Evolutionary conservation across 140 eudicot species (phyloP), one percentile per base, ranked within the genome.

Genomic region (Ambrosia hybrid): DNA sequence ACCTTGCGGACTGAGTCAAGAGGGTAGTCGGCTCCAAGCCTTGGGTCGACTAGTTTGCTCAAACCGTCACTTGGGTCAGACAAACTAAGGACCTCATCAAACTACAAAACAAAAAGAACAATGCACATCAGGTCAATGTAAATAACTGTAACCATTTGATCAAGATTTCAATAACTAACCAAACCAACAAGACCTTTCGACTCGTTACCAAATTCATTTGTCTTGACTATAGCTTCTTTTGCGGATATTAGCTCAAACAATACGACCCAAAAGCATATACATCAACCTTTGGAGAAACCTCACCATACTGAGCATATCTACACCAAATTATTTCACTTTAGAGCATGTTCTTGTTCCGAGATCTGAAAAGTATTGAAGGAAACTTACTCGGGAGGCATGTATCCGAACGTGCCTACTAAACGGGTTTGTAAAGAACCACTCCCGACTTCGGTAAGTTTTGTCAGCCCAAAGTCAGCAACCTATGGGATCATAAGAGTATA

Each of bases 381-480:
- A 65, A 13, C 89, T 84, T 88, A 94, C 99, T 94, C 99, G 4
- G 97, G 96, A 26, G 99, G 87, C 99, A 93, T 90, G 90, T 93
- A 93, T 71, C 98, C 98, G 64, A 85, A 88, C 65, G 98, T 93
- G 5, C 98, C 98, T 16, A 85, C 96, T 57, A 89, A 83, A 61
- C 89, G 88, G 9, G 98, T 87, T 49, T 81, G 93, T 71, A 88
- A 61, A 13, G 98, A 86, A 60, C 85, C 86, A 45, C 90, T 81
- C 65, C 91, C 94, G 43, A 84, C 91, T 84, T 94, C 97, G 1
- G 88, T 86, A 68, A 94, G 96, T 73, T 86, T 94, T 45, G 99
- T 63, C 39, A 90, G 86, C 57, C 97, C 99, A 81, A 94, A 94
- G 78, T 90, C 99, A 46, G 99, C 99, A 71, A 94, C 99, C 97